phyloP scores from a whole-genome alignment of 495 filamentous ascomycete genomes.

The Trypethelium eluteriae region DNA sequence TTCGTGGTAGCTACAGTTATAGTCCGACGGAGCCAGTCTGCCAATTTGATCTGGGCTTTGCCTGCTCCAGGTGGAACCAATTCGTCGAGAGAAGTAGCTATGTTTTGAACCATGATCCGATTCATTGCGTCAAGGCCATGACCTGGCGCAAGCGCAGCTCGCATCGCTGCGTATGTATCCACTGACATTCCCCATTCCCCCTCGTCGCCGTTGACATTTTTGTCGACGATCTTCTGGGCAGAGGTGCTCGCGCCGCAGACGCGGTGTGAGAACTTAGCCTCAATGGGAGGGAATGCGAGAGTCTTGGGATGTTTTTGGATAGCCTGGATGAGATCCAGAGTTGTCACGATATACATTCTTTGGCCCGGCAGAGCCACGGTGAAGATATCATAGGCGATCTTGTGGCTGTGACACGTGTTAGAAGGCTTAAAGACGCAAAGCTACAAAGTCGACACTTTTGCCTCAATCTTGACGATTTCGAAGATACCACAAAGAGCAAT shows the following conservation, averaged over 20 bases:
- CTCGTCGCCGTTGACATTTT: constrained; percentile 29
- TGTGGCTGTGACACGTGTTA: constrained; percentile 2
- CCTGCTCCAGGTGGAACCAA: constrained; percentile 13
- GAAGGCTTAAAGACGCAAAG: neutral
- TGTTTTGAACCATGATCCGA: constrained; percentile 31
- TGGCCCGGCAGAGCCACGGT: constrained; percentile 33
- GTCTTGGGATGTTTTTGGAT: constrained; percentile 33
- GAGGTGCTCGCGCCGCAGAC: constrained; percentile 31
- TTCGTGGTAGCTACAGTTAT: constrained; percentile 44
- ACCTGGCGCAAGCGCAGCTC: constrained; percentile 33
- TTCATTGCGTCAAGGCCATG: constrained; percentile 36
- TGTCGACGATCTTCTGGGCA: constrained; percentile 27
- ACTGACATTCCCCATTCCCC: constrained; percentile 34
- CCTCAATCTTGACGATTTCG: too few relatives aligned
- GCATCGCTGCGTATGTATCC: constrained; percentile 30
- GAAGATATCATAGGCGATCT: constrained; percentile 26
- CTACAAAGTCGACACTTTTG: too few relatives aligned
- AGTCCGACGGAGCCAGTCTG: constrained; percentile 39
- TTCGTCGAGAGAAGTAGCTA: constrained; percentile 22
- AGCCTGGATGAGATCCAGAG: constrained; percentile 33
- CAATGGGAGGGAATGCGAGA: constrained; percentile 38
- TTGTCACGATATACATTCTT: constrained; percentile 37
- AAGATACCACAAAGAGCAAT: too few relatives aligned
- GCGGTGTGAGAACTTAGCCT: constrained; percentile 32
- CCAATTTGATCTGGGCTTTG: constrained; percentile 15